Conservation (phyloP, 495 filamentous ascomycete genomes). For the Trichoderma parareesei region DNA sequence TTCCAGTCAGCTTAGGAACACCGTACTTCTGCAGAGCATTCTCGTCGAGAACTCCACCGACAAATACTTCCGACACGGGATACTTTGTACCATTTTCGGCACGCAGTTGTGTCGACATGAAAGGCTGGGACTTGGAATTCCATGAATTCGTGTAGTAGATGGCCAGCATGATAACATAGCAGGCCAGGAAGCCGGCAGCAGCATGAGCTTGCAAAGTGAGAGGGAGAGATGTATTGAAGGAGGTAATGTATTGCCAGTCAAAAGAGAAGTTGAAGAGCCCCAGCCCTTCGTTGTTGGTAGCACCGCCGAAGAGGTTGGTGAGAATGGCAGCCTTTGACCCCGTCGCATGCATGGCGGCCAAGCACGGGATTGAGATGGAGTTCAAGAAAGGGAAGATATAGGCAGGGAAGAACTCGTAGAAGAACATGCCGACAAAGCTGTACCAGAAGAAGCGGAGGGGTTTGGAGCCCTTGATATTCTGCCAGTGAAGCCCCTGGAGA, state of each 20-base stretch:
- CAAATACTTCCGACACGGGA: not conserved
- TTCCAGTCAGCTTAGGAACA: not conserved
- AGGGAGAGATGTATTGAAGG: conserved; percentile 17
- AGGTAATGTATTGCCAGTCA: conserved; percentile 20
- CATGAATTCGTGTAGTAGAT: conserved; percentile 29
- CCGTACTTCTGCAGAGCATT: not conserved
- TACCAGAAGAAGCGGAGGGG: conserved; percentile 18
- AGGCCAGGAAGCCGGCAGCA: conserved; percentile 36
- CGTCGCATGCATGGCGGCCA: conserved; percentile 16
- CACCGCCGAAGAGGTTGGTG: conserved; percentile 14
- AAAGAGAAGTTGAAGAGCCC: conserved; percentile 18
- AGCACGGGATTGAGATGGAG: conserved; percentile 20
- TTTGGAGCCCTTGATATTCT: conserved; percentile 16
- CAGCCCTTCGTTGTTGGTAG: conserved; percentile 17
- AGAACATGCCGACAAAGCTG: conserved; percentile 17
- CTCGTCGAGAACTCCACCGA: not conserved
- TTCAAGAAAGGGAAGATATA: conserved; percentile 20
- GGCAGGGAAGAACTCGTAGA: conserved; percentile 21
- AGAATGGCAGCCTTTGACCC: conserved; percentile 14
- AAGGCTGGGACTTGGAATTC: not conserved
- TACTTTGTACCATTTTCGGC: not conserved
- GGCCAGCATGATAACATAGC: conserved; percentile 42
- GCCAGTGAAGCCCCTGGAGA: conserved; percentile 20
- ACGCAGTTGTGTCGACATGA: not conserved
- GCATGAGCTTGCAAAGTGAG: conserved; percentile 20